These are phyloP conservation scores for Beta lomatogona DNA, from an alignment of 179 eudicot species.

Conservation along the genomic window DNA sequence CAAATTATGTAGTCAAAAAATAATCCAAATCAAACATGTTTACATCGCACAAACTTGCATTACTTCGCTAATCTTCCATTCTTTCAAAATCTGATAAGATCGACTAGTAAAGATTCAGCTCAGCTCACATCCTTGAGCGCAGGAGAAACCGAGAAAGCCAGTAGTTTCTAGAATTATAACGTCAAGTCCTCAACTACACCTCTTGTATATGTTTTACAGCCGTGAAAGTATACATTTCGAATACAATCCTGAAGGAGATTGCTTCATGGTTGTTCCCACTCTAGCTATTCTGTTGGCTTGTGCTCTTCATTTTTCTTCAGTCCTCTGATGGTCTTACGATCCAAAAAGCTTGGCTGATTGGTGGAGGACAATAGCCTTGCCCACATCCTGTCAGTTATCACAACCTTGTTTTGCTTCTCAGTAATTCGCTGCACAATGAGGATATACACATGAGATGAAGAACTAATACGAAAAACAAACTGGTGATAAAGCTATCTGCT, in stretches of 20 bases:
- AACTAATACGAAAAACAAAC: neutral
- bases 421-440: constrained; percentile 35
- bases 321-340: constrained; percentile 20
- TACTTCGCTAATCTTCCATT: neutral
- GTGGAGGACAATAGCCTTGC: constrained; percentile 50
- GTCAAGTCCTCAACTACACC: neutral
- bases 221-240: neutral
- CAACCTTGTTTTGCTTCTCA: constrained; percentile 46
- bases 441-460: neutral
- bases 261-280: constrained; percentile 20
- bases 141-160: neutral
- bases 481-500: neutral
- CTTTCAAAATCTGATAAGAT: constrained; percentile 8
- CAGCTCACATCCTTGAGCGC: too few species aligned
- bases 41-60: neutral
- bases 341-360: constrained; percentile 47
- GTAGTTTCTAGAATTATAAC: neutral
- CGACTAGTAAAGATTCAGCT: neutral
- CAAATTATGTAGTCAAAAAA: neutral
- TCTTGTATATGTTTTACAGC: neutral
- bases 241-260: neutral
- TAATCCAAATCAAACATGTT: neutral
- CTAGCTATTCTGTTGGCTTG: constrained; percentile 21
- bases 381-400: constrained; percentile 52
- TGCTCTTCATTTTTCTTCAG: constrained; percentile 28